Base-by-base conservation (phyloP, 129 eudicot genomes). In the Chrysanthemum seticuspe region DNA sequence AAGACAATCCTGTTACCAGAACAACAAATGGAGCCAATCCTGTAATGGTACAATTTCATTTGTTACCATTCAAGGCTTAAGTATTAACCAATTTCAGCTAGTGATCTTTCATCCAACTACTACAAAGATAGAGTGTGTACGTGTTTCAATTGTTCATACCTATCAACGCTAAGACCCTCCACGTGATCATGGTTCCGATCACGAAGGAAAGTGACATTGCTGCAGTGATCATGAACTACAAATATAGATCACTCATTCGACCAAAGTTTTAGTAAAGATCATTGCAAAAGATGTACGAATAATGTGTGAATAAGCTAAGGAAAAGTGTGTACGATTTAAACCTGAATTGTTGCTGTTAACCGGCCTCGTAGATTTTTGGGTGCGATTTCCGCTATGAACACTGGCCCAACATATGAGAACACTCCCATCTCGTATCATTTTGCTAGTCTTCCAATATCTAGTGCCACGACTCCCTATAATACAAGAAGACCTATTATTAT, bases 391-490 rank as follows among this genome's bases (percentile, higher is more conserved):
- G 98, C 97, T 76, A 94, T 84, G 57, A 90, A 94, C 11, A 90
- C 89, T 0, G 98, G 98, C 79, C 90, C 97, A 87, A 87, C 98
- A 65, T 80, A 93, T 2, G 97, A 87, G 80, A 87, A 94, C 62
- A 88, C 91, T 72, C 98, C 98, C 97, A 94, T 94, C 50, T 91
- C 98, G 71, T 87, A 89, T 76, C 98, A 97, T 2, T 96, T 91
- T 78, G 98, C 93, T 21, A 94, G 79, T 66, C 97, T 87, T 83
- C 98, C 97, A 40, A 81, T 60, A 62, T 87, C 88, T 59, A 93
- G 77, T 60, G 79, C 74, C 73, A 83, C n/a, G 9, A 83, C 68
- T 11, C 90, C 96, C 98, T 90, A 15, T 65, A 5, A 4, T 16
- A 57, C 73, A 5, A 2, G n/a, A 40, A 52, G 73, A 50, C 13